Evolutionary conservation across 2,329 filamentous ascomycete species (phyloP).

Genomic region (Talaromyces islandicus): DNA sequence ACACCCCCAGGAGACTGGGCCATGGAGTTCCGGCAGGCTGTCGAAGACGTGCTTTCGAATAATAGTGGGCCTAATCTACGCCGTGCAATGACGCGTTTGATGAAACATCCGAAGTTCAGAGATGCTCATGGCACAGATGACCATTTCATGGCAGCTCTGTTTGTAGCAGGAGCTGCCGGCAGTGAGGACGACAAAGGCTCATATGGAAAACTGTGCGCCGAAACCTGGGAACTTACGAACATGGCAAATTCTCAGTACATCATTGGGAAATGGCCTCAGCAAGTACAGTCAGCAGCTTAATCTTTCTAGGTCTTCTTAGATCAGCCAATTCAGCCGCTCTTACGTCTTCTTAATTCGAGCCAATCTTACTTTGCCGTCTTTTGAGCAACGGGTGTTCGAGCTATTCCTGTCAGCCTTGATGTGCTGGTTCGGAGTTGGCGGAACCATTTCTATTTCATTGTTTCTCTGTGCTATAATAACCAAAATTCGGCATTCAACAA

Average conservation of each 20-base stretch:
- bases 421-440: neutral
- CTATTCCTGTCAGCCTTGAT: too few relatives aligned
- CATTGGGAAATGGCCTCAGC: constrained; percentile 36
- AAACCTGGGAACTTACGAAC: constrained; percentile 62
- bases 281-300: neutral
- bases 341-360: too few relatives aligned
- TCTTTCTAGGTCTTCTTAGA: neutral
- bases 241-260: constrained; percentile 60
- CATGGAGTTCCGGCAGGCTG: constrained; percentile 60
- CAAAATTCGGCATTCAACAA: neutral
- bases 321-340: too few relatives aligned
- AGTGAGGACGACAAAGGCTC: constrained; percentile 42
- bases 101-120: constrained; percentile 62
- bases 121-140: constrained; percentile 66
- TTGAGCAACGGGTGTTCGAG: neutral
- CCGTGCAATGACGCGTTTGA: constrained; percentile 53
- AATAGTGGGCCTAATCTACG: constrained; percentile 51
- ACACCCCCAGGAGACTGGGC: constrained; percentile 55
- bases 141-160: constrained; percentile 62
- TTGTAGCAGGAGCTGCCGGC: constrained; percentile 54
- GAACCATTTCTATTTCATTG: too few relatives aligned
- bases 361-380: too few relatives aligned
- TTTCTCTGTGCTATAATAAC: too few relatives aligned
- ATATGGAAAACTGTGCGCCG: constrained; percentile 36
- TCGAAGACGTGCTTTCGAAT: constrained; percentile 54